Percentiles rank a stretch among this genome's conserved stretches.
phyloP scores from a whole-genome alignment of 768 basidiomycete genomes.

The Tubosaeta brunneosetosa region DNA sequence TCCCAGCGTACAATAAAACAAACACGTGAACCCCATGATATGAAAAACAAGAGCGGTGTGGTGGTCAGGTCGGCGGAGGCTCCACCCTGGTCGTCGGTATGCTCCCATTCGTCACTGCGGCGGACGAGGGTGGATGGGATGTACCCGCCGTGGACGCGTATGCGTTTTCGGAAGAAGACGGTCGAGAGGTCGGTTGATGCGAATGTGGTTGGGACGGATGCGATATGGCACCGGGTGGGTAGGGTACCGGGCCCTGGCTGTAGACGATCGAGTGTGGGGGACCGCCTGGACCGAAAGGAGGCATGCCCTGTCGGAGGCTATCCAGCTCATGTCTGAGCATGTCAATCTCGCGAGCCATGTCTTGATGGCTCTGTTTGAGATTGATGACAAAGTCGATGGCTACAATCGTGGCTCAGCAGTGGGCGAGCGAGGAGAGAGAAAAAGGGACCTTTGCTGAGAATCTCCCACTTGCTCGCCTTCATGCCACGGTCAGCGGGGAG shows the following conservation, averaged over 20 bases:
- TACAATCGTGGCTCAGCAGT: constrained; percentile 23
- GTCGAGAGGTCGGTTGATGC: constrained; percentile 43
- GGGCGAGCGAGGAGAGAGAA: not conserved
- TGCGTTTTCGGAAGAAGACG: constrained; percentile 58
- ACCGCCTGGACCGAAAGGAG: constrained; percentile 46
- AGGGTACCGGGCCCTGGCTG: constrained; percentile 44
- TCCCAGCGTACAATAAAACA: constrained; percentile 18
- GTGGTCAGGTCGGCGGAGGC: constrained; percentile 33
- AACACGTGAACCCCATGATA: constrained; percentile 13
- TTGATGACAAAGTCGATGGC: constrained; percentile 86
- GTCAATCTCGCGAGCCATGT: constrained; percentile 76
- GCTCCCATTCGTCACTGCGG: constrained; percentile 36
- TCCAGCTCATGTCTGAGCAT: constrained; percentile 74
- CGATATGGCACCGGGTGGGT: constrained; percentile 41
- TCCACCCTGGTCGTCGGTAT: constrained; percentile 41
- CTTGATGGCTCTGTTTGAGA: constrained; percentile 72
- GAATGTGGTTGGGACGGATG: constrained; percentile 34
- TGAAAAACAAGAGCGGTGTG: constrained; percentile 1
- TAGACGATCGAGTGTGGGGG: constrained; percentile 50
- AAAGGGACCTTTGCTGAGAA: constrained; percentile 82
- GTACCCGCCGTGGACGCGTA: constrained; percentile 41
- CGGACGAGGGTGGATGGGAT: constrained; percentile 26
- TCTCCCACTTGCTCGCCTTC: constrained; percentile 99
- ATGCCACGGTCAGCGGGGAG: constrained; percentile 89
- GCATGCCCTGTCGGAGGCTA: constrained; percentile 52